Base-by-base conservation (phyloP, 1,139 yeast genomes). In the Kodamaea sp. region DNA sequence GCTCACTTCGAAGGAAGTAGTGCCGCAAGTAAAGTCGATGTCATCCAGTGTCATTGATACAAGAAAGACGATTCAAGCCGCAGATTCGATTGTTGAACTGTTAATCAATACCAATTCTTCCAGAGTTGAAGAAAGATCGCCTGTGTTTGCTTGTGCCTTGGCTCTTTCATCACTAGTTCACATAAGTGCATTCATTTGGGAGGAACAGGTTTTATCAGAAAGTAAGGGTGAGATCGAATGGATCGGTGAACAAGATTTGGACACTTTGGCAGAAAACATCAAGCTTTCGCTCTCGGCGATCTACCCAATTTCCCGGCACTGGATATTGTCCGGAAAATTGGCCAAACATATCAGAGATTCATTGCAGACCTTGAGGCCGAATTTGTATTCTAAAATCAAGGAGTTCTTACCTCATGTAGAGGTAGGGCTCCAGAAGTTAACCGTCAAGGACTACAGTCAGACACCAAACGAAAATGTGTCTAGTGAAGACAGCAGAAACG, bases 101-200 rank as follows among this genome's bases (percentile, higher is more conserved):
- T 51, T 72, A 9, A 59, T 73, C 8, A 76, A 71, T 40, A 70
- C 77, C 3, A 65, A 66, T 38, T 66, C 77, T 0, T 52, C 68
- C 0, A 55, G 60, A 28, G 63, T 72, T 0, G 39, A 60, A 13
- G 59, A 63, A 23, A 54, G 79, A 45, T 71, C 78, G 0, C 78
- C 78, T 3, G 55, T 73, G 32, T 63, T 63, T 48, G 77, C 77
- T 1, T 73, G 79, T 44, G 70, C 77, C 0, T 54, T 73, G 34
- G 79, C 79, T 2, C 68, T 72, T 47, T 66, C 76, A 0, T 65
- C 73, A 4, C 50, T 73, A 29, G 76, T 73, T 13, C 77, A 72
- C 50, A 48, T 72, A 8, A 70, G 76, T 36, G 73, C 78, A 0
- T 73, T 68, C 43, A 56, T 73, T 2, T 73, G 79, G 79, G 62